These are phyloP conservation scores for Phoenix dactylifera DNA, from an alignment of 176 grass and related monocot genomes.

Conservation along the genomic window DNA sequence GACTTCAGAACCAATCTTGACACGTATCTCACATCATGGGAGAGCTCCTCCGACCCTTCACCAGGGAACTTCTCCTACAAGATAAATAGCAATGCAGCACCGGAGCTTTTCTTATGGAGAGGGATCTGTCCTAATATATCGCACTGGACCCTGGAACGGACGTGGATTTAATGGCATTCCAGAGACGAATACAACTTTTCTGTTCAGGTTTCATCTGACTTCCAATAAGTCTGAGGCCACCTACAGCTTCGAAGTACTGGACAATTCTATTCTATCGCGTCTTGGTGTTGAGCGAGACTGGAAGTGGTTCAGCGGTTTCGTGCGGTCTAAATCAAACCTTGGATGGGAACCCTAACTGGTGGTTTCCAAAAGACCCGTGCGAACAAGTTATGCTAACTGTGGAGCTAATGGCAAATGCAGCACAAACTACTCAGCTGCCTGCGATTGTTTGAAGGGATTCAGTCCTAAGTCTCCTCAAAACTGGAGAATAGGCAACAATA, in stretches of 20 bases:
- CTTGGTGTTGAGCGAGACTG: neutral
- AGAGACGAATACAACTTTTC: conserved; percentile 1
- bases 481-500: conserved; percentile 28
- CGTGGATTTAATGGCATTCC: conserved; percentile 30
- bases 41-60: conserved; percentile 24
- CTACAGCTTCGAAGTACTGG: conserved; percentile 29
- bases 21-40: conserved; percentile 57
- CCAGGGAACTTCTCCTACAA: conserved; percentile 30
- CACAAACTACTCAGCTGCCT: neutral
- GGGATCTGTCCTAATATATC: neutral
- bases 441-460: conserved; percentile 47
- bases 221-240: conserved; percentile 15
- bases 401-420: conserved; percentile 45
- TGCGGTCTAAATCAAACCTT: conserved; percentile 1
- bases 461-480: conserved; percentile 22
- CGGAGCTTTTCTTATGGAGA: conserved; percentile 30
- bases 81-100: conserved; percentile 15
- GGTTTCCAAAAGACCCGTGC: conserved; percentile 38
- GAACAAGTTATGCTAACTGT: conserved; percentile 29
- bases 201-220: conserved; percentile 27
- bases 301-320: conserved; percentile 10
- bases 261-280: conserved; percentile 4
- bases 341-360: conserved; percentile 31
- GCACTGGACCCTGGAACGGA: conserved; percentile 49
- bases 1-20: too few relatives aligned